phyloP scores from a whole-genome alignment of 2,329 filamentous ascomycete genomes.

The Aspergillus vadensis region DNA sequence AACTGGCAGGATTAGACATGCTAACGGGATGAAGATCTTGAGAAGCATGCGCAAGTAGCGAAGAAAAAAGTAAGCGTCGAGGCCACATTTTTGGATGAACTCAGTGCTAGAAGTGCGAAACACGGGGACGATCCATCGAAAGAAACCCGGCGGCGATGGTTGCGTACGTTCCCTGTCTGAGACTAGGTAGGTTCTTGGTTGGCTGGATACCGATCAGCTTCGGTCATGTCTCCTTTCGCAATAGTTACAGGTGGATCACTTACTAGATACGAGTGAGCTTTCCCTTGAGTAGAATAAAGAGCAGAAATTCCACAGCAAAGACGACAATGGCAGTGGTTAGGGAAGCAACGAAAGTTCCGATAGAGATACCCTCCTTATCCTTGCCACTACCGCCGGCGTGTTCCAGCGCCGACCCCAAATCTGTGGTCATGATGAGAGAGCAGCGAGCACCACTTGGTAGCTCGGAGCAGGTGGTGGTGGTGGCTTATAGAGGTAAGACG shows the following conservation, averaged over 20 bases:
- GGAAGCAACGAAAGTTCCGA: conserved; percentile 64
- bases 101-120: conserved; percentile 75
- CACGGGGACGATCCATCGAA: conserved; percentile 56
- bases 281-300: conserved; percentile 77
- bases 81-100: conserved; percentile 90
- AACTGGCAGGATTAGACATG: conserved; percentile 76
- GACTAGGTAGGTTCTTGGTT: conserved; percentile 82
- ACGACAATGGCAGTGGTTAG: conserved; percentile 63
- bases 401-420: conserved; percentile 39
- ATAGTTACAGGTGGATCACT: conserved; percentile 33
- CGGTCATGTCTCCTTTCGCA: not conserved
- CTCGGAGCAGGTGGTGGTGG: not conserved
- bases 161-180: conserved; percentile 80
- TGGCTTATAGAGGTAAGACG: not conserved
- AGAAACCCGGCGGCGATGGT: conserved; percentile 64
- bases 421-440: conserved; percentile 26
- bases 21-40: conserved; percentile 87
- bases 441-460: conserved; percentile 8
- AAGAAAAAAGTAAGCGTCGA: conserved; percentile 97
- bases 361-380: conserved; percentile 38
- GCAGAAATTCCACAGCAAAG: conserved; percentile 63
- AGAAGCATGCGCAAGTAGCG: conserved; percentile 84
- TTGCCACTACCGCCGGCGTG: conserved; percentile 40
- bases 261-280: conserved; percentile 83
- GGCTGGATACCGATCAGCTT: conserved; percentile 50